Evolutionary conservation across 202 grass and related monocot genomes (phyloP), one percentile per base, ranked within the genome.

Genomic region (Zoysia matrella): DNA sequence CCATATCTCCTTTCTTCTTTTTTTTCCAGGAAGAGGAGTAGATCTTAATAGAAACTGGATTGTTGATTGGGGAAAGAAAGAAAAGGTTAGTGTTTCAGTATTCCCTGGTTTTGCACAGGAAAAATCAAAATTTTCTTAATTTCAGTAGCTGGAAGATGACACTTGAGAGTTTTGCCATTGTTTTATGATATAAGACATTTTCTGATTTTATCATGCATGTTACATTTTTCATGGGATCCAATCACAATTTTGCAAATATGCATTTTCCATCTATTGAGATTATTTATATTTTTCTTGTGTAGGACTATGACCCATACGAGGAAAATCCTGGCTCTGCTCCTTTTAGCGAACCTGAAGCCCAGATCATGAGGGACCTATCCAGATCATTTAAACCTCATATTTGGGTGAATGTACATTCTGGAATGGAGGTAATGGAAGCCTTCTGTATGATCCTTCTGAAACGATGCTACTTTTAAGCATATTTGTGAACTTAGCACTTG

Each of bases 41-140:
- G 95, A 98, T 84, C 92, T 98, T 57, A 98, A 95, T 63, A 95
- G 95, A 78, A 98, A 98, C 90, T 98, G 95, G 95, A 95, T 92
- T 39, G 95, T 98, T 43, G 95, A 98, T 47, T 98, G 95, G 95
- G 95, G 95, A 62, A 98, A 90, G 85, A 98, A 98, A 74, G 95
- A 98, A 88, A 94, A 98, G 88, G 95, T 95, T 60, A 62, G 79
- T 87, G 45, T 80, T 7, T 65, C 10, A 69, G 14, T 10, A 39
- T 42, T 80, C 55, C 50, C 48, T 62, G 7, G 30, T 42, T 67
- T 3, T 69, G 43, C 7, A 39, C 66, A 22, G 8, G 48, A 8
- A 78, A 84, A 60, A 47, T 47, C 14, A 14, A 14, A 75, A 66
- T 82, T 18, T 2, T 82, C 50, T 69, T 62, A 54, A 18, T 7